Evolutionary conservation across 495 filamentous ascomycete genomes (phyloP).

Genomic region (Podospora pseudopauciseta): DNA sequence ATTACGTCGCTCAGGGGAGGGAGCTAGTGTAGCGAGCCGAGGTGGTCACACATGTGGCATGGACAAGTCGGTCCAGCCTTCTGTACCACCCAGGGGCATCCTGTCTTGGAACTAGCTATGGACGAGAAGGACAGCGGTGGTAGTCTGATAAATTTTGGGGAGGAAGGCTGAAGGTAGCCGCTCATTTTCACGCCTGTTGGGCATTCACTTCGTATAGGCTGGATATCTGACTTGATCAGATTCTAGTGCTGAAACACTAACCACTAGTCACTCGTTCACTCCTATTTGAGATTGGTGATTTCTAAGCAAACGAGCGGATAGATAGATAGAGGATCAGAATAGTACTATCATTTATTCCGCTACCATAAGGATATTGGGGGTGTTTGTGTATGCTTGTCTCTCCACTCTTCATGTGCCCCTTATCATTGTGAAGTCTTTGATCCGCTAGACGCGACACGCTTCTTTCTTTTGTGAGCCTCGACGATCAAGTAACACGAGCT

Average conservation of each 20-base stretch:
- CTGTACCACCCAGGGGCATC: neutral
- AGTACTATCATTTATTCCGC: constrained; percentile 2
- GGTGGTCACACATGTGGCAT: neutral
- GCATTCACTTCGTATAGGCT: constrained; percentile 14
- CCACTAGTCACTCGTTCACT: constrained; percentile 16
- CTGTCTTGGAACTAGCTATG: constrained; percentile 4
- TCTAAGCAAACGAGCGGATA: constrained; percentile 8
- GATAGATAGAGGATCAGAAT: constrained; percentile 8
- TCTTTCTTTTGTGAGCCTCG: too few species aligned
- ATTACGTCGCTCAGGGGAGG: neutral
- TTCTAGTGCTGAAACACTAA: neutral
- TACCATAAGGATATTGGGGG: too few species aligned
- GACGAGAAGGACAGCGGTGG: constrained; percentile 3
- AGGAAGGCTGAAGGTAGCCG: constrained; percentile 4
- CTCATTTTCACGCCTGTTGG: constrained; percentile 12
- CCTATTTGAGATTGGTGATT: constrained; percentile 21
- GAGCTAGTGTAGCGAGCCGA: neutral
- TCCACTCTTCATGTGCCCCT: neutral
- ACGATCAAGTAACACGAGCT: neutral
- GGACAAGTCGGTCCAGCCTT: neutral
- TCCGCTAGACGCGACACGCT: neutral
- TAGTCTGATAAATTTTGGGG: neutral
- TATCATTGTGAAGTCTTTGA: neutral
- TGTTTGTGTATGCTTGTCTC: too few species aligned
- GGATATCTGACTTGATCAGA: neutral